Conservation (phyloP, 495 filamentous ascomycete species). For the Rhizodiscina lignyota region DNA sequence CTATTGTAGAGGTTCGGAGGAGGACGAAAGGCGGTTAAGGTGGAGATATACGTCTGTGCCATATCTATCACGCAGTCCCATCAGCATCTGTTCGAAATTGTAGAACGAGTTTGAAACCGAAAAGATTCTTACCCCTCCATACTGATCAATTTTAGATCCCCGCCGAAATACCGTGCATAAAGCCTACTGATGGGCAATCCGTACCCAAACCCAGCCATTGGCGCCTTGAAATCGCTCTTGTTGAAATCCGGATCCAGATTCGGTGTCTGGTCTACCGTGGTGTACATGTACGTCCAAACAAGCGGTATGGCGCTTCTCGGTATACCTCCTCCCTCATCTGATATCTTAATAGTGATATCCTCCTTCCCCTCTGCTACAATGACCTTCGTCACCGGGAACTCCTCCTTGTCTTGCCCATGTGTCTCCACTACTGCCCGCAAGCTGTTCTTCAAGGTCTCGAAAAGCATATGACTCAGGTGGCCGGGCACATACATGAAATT, state of each 20-base stretch:
- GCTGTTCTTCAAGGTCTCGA: conserved; percentile 97
- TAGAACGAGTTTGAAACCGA: background rate
- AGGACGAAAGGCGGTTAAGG: conserved; percentile 85
- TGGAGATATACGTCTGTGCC: conserved; percentile 98
- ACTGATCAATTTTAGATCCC: conserved; percentile 91
- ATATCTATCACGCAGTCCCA: conserved; percentile 42
- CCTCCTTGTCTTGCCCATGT: conserved; percentile 84
- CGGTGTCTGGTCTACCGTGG: conserved; percentile 89
- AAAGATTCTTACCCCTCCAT: conserved; percentile 97
- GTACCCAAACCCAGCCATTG: conserved; percentile 97
- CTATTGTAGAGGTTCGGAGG: conserved; percentile 95
- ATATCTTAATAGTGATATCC: conserved; percentile 96
- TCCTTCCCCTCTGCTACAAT: conserved; percentile 95
- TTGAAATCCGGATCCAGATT: conserved; percentile 94
- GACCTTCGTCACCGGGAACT: conserved; percentile 91
- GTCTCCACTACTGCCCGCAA: conserved; percentile 91
- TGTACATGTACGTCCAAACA: conserved; percentile 99
- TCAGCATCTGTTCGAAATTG: background rate
- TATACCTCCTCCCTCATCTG: conserved; percentile 91
- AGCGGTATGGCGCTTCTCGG: conserved; percentile 80
- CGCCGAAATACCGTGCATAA: conserved; percentile 94
- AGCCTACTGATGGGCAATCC: conserved; percentile 83
- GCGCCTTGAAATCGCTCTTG: conserved; percentile 98
- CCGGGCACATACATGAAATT: conserved; percentile 99
- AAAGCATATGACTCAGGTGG: conserved; percentile 96